phyloP scores from a whole-genome alignment of 257 asterid species.

The Ilex aquifolium region DNA sequence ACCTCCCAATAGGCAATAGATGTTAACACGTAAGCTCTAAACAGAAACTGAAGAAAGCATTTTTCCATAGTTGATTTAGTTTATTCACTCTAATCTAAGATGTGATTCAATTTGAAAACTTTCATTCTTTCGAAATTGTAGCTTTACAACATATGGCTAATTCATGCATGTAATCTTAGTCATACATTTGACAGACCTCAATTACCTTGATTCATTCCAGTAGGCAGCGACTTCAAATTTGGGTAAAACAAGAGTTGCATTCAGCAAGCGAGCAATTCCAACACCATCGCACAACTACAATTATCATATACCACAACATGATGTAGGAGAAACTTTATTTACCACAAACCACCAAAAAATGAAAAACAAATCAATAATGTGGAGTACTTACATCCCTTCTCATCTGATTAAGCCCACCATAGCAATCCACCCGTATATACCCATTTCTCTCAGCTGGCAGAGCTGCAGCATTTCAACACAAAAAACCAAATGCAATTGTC shows the following conservation, averaged over 20 bases:
- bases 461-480: constrained; percentile 97
- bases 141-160: too few relatives aligned
- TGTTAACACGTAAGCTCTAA: too few relatives aligned
- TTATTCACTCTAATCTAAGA: too few relatives aligned
- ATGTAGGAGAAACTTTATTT: neutral
- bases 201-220: constrained; percentile 94
- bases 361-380: neutral
- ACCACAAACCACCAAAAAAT: neutral
- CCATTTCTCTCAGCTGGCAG: constrained; percentile 77
- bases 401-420: constrained; percentile 99
- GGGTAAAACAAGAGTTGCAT: constrained; percentile 94
- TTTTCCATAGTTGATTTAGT: too few relatives aligned
- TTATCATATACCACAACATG: neutral
- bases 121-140: too few relatives aligned
- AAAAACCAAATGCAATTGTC: constrained; percentile 86
- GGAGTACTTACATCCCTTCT: constrained; percentile 86
- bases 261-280: constrained; percentile 91
- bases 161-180: too few relatives aligned
- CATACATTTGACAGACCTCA: neutral
- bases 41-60: too few relatives aligned
- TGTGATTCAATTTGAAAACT: too few relatives aligned
- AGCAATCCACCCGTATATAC: constrained; percentile 93
- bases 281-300: constrained; percentile 96
- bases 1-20: too few relatives aligned
- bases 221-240: constrained; percentile 95